Evolutionary conservation across 202 grass and related monocot species (phyloP), one percentile per base, ranked within the genome.

Genomic region (Brachypodium distachyon): DNA sequence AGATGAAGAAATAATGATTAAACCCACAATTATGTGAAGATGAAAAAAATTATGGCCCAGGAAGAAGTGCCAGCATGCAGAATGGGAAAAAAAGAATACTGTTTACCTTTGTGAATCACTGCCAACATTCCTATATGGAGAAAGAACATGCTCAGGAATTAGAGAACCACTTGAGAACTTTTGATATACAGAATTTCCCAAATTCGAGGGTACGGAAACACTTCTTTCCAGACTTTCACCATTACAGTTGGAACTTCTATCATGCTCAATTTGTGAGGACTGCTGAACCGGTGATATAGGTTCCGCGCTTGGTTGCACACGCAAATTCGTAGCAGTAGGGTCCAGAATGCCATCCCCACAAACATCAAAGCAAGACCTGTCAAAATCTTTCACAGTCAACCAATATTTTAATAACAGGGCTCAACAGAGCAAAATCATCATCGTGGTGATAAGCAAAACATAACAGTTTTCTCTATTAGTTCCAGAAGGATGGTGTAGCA

Each of bases 311-410:
- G 75, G 64, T 52, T 78, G 78, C n/a, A 34, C 38, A 65, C 81
- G 67, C 54, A n/a, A 79, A 66, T 85, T 70, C 54, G 72, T 59
- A 90, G 70, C 58, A 65, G 70, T 71, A 61, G 75, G 29, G 40
- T 72, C n/a, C 16, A 22, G 63, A 36, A 87, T 77, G 66, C 93
- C 85, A 55, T 90, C 85, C 61, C 54, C 87, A 62, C 80, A 87
- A 33, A 95, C 92, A 78, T 99, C 91, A 78, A 99, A 96, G 82
- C 89, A 93, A 62, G 85, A 84, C 84, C 92, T 99, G 86, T 77
- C 77, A 70, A 49, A 48, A 62, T 70, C 58, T 70, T 64, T 81
- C 57, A 81, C 44, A 76, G 21, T 39, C 71, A 39, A 84, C 76
- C 66, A 70, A 13, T 42, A 29, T 76, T 72, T 21, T 64, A 76